Evolutionary conservation across 305 asterid genomes (phyloP).

Genomic region (Solanum hybrid): DNA sequence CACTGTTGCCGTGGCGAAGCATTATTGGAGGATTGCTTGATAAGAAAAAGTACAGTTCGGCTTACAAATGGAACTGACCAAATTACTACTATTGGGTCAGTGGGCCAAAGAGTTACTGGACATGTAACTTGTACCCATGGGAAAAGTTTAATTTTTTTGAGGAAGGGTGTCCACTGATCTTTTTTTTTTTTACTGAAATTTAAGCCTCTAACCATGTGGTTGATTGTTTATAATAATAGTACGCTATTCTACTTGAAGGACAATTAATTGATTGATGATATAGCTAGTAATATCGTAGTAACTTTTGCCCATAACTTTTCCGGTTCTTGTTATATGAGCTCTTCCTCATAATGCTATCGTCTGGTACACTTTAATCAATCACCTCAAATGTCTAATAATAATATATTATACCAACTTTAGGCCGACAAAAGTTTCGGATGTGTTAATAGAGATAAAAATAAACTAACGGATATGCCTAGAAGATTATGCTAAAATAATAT

Average conservation of each 20-base stretch:
- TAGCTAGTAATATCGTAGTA: neutral
- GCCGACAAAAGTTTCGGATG: neutral
- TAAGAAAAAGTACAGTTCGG: neutral
- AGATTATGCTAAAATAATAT: neutral
- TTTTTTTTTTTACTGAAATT: neutral
- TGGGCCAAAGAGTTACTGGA: neutral
- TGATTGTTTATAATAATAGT: neutral
- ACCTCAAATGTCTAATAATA: neutral
- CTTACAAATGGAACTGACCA: constrained; percentile 3
- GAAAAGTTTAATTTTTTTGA: neutral
- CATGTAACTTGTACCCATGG: neutral
- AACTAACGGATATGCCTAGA: neutral
- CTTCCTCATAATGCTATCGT: neutral
- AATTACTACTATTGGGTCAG: neutral
- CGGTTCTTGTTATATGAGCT: neutral
- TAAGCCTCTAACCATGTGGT: neutral
- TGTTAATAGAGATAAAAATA: neutral
- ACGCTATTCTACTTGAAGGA: neutral
- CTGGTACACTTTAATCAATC: neutral
- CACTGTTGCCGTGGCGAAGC: neutral
- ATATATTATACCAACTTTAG: neutral
- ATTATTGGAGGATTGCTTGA: neutral
- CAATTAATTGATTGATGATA: neutral
- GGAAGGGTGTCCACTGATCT: neutral
- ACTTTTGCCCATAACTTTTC: neutral